Percentiles rank a stretch among this genome's conserved stretches.
Conservation (phyloP, 495 filamentous ascomycete species). For the Lophium mytilinum region DNA sequence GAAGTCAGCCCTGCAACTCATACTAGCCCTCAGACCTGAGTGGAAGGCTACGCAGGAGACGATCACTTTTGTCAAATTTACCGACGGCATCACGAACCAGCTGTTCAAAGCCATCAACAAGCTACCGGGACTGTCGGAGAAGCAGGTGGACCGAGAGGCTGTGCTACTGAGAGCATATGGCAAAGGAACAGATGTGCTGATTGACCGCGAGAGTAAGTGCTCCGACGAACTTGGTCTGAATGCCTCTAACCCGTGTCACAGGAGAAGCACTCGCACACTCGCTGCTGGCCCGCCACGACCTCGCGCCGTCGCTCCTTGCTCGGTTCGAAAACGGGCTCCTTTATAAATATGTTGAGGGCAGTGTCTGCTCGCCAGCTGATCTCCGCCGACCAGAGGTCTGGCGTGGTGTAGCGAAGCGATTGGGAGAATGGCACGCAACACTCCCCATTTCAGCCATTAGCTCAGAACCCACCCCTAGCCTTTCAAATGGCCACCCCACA, state of each 20-base stretch:
- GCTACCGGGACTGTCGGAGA: slow-evolving; percentile 63
- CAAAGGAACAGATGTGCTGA: slow-evolving; percentile 86
- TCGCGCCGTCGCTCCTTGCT: slow-evolving; percentile 81
- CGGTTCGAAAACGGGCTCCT: slow-evolving; percentile 95
- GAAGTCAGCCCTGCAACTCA: slow-evolving; percentile 65
- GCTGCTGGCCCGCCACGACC: slow-evolving; percentile 65
- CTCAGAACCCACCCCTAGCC: neutral
- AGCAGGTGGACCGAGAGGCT: slow-evolving; percentile 76
- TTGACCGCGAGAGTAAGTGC: slow-evolving; percentile 84
- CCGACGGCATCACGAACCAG: slow-evolving; percentile 93
- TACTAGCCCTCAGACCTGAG: slow-evolving; percentile 71
- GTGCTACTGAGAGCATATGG: slow-evolving; percentile 91
- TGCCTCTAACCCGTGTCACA: slow-evolving; percentile 27
- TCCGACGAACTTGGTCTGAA: neutral
- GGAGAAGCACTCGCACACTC: slow-evolving; percentile 63
- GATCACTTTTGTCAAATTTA: slow-evolving; percentile 87
- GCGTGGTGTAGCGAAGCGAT: slow-evolving; percentile 69
- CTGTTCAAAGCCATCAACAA: slow-evolving; percentile 82
- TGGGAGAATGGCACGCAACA: slow-evolving; percentile 89
- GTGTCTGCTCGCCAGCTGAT: slow-evolving; percentile 69
- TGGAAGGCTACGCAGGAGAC: slow-evolving; percentile 69
- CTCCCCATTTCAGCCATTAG: slow-evolving; percentile 46
- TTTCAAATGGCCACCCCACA: neutral
- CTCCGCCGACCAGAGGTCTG: slow-evolving; percentile 60
- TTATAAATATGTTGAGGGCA: slow-evolving; percentile 81